These are phyloP conservation scores for Phytophthora sp. DNA, from an alignment of 352 stramenopile genomes.

Conservation along the genomic window DNA sequence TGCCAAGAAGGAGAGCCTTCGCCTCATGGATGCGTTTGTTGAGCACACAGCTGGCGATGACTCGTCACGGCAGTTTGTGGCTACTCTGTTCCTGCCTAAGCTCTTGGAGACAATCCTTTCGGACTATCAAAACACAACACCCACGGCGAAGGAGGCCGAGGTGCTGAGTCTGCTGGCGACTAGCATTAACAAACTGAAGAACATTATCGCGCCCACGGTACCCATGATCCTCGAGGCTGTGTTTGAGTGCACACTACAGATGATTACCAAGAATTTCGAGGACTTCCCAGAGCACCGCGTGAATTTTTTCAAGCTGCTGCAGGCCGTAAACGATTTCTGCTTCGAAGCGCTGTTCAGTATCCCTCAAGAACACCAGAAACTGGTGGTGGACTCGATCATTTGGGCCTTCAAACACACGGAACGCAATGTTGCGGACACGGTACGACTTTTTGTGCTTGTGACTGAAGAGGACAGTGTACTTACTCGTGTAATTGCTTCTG, in stretches of 20 bases:
- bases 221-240: conserved; percentile 97
- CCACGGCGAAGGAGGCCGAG: conserved; percentile 87
- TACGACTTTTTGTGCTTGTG: conserved; percentile 31
- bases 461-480: background rate
- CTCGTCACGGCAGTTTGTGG: conserved; percentile 79
- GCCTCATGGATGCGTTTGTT: conserved; percentile 97
- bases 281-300: conserved; percentile 99
- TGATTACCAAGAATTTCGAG: conserved; percentile 99
- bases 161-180: conserved; percentile 96
- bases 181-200: conserved; percentile 97
- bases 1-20: conserved; percentile 97
- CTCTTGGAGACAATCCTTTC: conserved; percentile 96
- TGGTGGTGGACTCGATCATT: conserved; percentile 99
- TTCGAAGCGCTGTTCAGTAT: conserved; percentile 98
- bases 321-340: conserved; percentile 95
- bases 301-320: conserved; percentile 98
- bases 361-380: conserved; percentile 97
- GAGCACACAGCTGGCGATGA: conserved; percentile 83
- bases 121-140: conserved; percentile 93
- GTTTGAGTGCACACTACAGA: conserved; percentile 98
- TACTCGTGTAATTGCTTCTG: background rate
- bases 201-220: conserved; percentile 81
- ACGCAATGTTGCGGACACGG: conserved; percentile 97
- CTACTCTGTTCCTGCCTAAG: conserved; percentile 95
- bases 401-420: conserved; percentile 99